Evolutionary conservation across 2,329 filamentous ascomycete genomes (phyloP).

Genomic region (Colletotrichum plurivorum): DNA sequence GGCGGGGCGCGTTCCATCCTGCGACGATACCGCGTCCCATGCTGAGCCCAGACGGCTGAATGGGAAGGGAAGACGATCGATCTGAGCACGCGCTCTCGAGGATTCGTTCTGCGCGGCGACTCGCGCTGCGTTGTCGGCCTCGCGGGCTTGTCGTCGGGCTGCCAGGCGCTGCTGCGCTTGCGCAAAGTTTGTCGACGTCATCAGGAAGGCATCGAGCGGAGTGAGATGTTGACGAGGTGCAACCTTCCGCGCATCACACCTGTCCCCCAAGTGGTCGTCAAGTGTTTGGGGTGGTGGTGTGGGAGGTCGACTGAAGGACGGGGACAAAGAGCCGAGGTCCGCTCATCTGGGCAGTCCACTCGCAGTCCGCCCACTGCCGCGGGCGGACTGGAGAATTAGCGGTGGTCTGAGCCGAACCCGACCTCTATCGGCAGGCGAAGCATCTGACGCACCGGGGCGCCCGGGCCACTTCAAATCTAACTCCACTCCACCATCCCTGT

Average conservation of each 20-base stretch:
- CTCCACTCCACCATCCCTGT: neutral
- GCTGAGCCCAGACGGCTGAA: slow-evolving; percentile 70
- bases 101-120: slow-evolving; percentile 66
- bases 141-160: slow-evolving; percentile 83
- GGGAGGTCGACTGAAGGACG: slow-evolving; percentile 4
- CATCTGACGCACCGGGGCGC: slow-evolving; percentile 36
- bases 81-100: slow-evolving; percentile 66
- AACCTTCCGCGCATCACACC: slow-evolving; percentile 31
- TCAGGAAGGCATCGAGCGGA: slow-evolving; percentile 51
- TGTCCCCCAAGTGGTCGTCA: slow-evolving; percentile 5
- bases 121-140: slow-evolving; percentile 73
- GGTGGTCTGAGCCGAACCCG: slow-evolving; percentile 22
- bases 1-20: slow-evolving; percentile 84
- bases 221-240: slow-evolving; percentile 26
- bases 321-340: slow-evolving; percentile 32
- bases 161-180: slow-evolving; percentile 90
- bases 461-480: slow-evolving; percentile 1
- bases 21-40: slow-evolving; percentile 81
- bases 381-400: neutral
- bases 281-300: slow-evolving; percentile 7
- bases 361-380: slow-evolving; percentile 16
- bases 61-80: slow-evolving; percentile 73
- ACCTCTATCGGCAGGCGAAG: slow-evolving; percentile 22
- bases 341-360: slow-evolving; percentile 14
- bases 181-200: slow-evolving; percentile 79